These are phyloP conservation scores for Macroventuria anomochaeta DNA, from an alignment of 2,329 filamentous ascomycete genomes.

Conservation along the genomic window DNA sequence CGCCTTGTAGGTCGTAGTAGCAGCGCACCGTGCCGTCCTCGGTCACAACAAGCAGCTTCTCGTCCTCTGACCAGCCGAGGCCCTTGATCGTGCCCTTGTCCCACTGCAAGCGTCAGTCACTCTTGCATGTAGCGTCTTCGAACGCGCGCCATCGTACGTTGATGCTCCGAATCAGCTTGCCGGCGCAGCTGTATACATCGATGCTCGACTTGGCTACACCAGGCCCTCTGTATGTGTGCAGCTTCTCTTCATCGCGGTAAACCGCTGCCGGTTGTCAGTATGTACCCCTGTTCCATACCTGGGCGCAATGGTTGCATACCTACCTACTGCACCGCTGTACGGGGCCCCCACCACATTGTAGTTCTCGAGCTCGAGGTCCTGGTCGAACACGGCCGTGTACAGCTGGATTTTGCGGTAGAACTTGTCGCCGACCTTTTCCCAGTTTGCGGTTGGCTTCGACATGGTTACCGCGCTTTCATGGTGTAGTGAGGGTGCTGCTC, in stretches of 20 bases:
- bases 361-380: conserved; percentile 92
- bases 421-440: conserved; percentile 90
- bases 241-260: conserved; percentile 85
- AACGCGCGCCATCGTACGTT: conserved; percentile 50
- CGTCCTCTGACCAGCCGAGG: conserved; percentile 95
- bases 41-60: conserved; percentile 86
- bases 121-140: not conserved
- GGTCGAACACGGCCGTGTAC: conserved; percentile 91
- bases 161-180: conserved; percentile 83
- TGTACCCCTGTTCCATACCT: not conserved
- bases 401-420: conserved; percentile 96
- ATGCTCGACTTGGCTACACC: conserved; percentile 80
- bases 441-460: conserved; percentile 78
- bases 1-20: conserved; percentile 89
- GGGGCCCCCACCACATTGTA: conserved; percentile 90
- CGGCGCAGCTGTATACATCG: conserved; percentile 92
- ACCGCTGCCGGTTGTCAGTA: conserved; percentile 65
- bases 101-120: conserved; percentile 63
- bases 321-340: conserved; percentile 92
- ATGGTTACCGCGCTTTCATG: conserved; percentile 35
- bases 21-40: conserved; percentile 89
- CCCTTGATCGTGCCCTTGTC: conserved; percentile 87
- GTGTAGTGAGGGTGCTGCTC: not conserved
- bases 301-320: conserved; percentile 22
- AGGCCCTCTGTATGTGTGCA: conserved; percentile 77